phyloP scores from a whole-genome alignment of 768 basidiomycete species.

The Lentinula raphanica region DNA sequence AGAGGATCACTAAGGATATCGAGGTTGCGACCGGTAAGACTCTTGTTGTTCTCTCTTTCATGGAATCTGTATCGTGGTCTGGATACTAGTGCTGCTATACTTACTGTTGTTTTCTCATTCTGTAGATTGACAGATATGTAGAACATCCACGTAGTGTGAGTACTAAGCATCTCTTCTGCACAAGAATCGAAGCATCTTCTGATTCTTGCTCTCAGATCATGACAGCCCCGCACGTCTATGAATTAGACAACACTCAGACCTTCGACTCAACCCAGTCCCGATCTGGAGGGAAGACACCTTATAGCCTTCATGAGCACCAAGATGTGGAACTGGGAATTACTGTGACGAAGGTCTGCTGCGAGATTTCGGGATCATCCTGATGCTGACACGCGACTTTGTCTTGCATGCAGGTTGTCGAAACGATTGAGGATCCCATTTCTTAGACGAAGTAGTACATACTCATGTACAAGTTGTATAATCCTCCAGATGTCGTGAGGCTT shows the following conservation, averaged over 20 bases:
- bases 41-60: too few relatives aligned
- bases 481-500: too few relatives aligned
- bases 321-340: neutral
- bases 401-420: neutral
- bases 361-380: neutral
- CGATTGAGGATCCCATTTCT: neutral
- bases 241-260: neutral
- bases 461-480: too few relatives aligned
- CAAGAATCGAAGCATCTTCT: neutral
- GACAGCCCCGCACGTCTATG: neutral
- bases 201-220: neutral
- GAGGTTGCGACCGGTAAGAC: neutral
- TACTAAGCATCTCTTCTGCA: neutral
- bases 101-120: too few relatives aligned
- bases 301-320: neutral
- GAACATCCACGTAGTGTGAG: neutral
- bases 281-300: neutral
- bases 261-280: neutral
- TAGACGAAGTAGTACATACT: neutral
- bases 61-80: too few relatives aligned
- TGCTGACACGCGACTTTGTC: neutral
- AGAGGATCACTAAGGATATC: neutral
- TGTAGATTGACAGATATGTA: neutral
- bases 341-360: neutral
- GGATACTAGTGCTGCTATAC: too few relatives aligned